A percentile compares a stretch with the other conserved stretches of the same genome.
Conservation (phyloP, 2,329 filamentous ascomycete genomes). For the Tolypocladium cylindrosporum region DNA sequence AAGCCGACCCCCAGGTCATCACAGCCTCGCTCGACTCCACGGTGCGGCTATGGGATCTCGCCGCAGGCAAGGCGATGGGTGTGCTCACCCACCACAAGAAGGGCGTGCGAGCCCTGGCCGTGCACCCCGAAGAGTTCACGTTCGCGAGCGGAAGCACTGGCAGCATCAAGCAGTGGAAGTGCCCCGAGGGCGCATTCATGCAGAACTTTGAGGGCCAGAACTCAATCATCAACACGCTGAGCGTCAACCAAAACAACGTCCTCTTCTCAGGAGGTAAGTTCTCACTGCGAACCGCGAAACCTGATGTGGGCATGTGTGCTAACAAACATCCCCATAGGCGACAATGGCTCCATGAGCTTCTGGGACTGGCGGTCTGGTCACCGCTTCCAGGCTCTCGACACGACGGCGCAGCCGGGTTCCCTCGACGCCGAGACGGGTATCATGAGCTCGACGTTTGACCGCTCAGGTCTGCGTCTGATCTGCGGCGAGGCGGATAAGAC, state of each 20-base stretch:
- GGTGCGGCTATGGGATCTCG: slow-evolving; percentile 88
- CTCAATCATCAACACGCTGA: slow-evolving; percentile 86
- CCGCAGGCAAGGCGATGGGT: slow-evolving; percentile 91
- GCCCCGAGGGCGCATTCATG: slow-evolving; percentile 96
- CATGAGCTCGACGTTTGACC: slow-evolving; percentile 89
- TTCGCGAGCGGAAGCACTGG: slow-evolving; percentile 88
- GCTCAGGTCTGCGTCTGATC: slow-evolving; percentile 79
- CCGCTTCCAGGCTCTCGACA: slow-evolving; percentile 81
- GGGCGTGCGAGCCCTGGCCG: slow-evolving; percentile 74
- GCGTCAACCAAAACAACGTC: slow-evolving; percentile 91
- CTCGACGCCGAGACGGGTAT: slow-evolving; percentile 90
- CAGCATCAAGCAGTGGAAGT: slow-evolving; percentile 99
- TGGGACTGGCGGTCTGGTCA: slow-evolving; percentile 99
- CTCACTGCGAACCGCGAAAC: too few relatives aligned
- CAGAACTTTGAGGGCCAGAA: slow-evolving; percentile 98
- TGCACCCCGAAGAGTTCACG: slow-evolving; percentile 86
- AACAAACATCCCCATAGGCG: slow-evolving; percentile 31
- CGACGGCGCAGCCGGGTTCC: slow-evolving; percentile 85
- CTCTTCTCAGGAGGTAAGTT: slow-evolving; percentile 70
- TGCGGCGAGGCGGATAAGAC: slow-evolving; percentile 96
- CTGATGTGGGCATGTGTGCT: not conserved
- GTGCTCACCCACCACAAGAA: slow-evolving; percentile 98
- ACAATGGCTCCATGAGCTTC: slow-evolving; percentile 94
- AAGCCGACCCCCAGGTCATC: slow-evolving; percentile 93
- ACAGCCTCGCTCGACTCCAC: slow-evolving; percentile 87